Conservation (phyloP, 805 yeast genomes). For the Candida corydali region DNA sequence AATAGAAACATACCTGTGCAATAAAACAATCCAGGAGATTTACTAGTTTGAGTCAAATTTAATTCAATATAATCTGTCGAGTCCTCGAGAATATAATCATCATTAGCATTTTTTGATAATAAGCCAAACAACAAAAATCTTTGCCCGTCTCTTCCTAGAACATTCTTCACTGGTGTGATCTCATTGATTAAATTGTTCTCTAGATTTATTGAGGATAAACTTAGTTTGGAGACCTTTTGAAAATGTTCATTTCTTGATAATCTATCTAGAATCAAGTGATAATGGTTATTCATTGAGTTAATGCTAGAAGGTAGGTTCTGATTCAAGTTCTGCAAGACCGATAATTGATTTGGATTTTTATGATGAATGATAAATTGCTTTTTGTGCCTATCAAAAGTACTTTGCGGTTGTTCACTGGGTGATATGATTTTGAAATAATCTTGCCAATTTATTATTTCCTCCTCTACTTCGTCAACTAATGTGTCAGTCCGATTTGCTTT, state of each 20-base stretch:
- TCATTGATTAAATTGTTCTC: constrained; percentile 16
- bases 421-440: constrained; percentile 67
- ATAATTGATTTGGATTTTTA: constrained; percentile 4
- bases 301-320: constrained; percentile 21
- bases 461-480: constrained; percentile 17
- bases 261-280: constrained; percentile 62
- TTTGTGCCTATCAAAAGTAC: constrained; percentile 55
- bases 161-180: constrained; percentile 74
- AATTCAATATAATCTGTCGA: constrained; percentile 69
- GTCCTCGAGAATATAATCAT: constrained; percentile 77
- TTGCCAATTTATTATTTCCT: constrained; percentile 53
- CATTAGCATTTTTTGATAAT: constrained; percentile 57
- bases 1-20: constrained; percentile 74
- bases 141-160: constrained; percentile 79
- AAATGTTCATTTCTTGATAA: constrained; percentile 73
- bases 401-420: constrained; percentile 61
- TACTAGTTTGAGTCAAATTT: constrained; percentile 57
- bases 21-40: constrained; percentile 62
- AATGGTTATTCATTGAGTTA: constrained; percentile 50
- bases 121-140: constrained; percentile 78
- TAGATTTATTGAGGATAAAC: constrained; percentile 41
- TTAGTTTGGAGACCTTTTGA: constrained; percentile 46
- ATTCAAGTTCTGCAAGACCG: constrained; percentile 10
- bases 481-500: constrained; percentile 23
- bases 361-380: constrained; percentile 53